phyloP scores from a whole-genome alignment of 768 basidiomycete genomes.

The Russula vinacea region DNA sequence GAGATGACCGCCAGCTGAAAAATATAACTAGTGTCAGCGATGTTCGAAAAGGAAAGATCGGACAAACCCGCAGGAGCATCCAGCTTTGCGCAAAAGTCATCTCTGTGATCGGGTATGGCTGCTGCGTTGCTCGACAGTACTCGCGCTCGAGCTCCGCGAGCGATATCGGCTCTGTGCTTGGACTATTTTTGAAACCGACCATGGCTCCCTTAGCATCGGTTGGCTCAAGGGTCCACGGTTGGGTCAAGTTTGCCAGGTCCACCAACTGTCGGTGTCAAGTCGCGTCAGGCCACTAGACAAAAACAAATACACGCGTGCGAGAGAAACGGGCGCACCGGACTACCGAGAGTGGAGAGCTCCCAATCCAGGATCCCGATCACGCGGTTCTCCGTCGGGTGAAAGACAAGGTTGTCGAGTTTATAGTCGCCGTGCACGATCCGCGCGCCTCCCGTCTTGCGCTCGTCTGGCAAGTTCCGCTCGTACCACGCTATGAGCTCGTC shows the following conservation, averaged over 20 bases:
- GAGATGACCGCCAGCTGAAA: slow-evolving; percentile 70
- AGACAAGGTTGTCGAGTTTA: slow-evolving; percentile 96
- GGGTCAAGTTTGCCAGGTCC: slow-evolving; percentile 86
- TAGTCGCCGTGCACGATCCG: slow-evolving; percentile 98
- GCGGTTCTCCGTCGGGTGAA: slow-evolving; percentile 85
- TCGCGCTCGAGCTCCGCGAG: slow-evolving; percentile 76
- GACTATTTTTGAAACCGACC: slow-evolving; percentile 54
- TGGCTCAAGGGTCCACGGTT: slow-evolving; percentile 69
- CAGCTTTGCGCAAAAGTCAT: slow-evolving; percentile 82
- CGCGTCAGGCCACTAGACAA: not conserved
- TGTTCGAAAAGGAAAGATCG: not conserved
- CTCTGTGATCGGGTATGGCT: slow-evolving; percentile 70
- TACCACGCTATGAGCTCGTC: slow-evolving; percentile 78
- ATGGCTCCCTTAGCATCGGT: slow-evolving; percentile 38
- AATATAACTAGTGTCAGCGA: slow-evolving; percentile 16
- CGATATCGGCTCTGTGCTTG: slow-evolving; percentile 55
- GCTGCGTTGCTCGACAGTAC: slow-evolving; percentile 64
- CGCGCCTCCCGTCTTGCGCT: slow-evolving; percentile 67
- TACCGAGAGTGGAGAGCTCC: slow-evolving; percentile 95
- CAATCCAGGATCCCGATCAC: slow-evolving; percentile 97
- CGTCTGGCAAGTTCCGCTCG: slow-evolving; percentile 67
- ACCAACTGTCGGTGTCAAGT: slow-evolving; percentile 53
- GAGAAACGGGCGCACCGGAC: slow-evolving; percentile 58
- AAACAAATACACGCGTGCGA: not conserved
- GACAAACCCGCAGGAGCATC: slow-evolving; percentile 74